These are phyloP conservation scores for Rubia balearica DNA, from an alignment of 305 asterid species.

Conservation along the genomic window DNA sequence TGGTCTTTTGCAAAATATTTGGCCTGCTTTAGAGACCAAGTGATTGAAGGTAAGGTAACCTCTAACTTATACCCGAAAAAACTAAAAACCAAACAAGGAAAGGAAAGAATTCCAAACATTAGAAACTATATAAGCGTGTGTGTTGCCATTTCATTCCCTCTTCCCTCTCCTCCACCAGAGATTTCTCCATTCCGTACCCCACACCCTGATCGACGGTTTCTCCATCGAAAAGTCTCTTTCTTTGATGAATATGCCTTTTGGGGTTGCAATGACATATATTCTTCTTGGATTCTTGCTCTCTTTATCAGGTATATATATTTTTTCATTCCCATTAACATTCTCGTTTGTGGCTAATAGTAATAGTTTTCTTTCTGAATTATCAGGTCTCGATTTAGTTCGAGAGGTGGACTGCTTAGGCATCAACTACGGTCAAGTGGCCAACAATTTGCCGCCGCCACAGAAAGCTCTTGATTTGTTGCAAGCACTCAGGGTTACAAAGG, in stretches of 20 bases:
- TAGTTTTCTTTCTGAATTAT: neutral
- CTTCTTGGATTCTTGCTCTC: conserved; percentile 42
- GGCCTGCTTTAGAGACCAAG: conserved; percentile 1
- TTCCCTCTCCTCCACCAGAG: conserved; percentile 20
- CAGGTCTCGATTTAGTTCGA: conserved; percentile 30
- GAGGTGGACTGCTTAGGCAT: conserved; percentile 61
- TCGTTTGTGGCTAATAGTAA: neutral
- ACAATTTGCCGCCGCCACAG: conserved; percentile 70
- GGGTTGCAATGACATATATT: conserved; percentile 36
- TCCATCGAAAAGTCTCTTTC: conserved; percentile 7
- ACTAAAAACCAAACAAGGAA: conserved; percentile 55
- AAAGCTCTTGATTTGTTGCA: conserved; percentile 53
- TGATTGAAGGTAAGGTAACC: conserved; percentile 31
- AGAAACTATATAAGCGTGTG: conserved; percentile 14
- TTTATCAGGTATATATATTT: conserved; percentile 37
- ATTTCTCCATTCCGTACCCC: neutral
- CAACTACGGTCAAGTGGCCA: conserved; percentile 87
- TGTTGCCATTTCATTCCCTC: conserved; percentile 20
- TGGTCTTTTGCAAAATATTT: neutral
- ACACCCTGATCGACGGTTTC: conserved; percentile 8
- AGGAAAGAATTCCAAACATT: conserved; percentile 49
- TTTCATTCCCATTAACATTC: neutral
- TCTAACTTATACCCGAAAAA: conserved; percentile 23
- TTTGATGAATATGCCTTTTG: conserved; percentile 34
- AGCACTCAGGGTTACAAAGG: conserved; percentile 45